Evolutionary conservation across 257 asterid species (phyloP).

Genomic region (Nicotiana attenuata): DNA sequence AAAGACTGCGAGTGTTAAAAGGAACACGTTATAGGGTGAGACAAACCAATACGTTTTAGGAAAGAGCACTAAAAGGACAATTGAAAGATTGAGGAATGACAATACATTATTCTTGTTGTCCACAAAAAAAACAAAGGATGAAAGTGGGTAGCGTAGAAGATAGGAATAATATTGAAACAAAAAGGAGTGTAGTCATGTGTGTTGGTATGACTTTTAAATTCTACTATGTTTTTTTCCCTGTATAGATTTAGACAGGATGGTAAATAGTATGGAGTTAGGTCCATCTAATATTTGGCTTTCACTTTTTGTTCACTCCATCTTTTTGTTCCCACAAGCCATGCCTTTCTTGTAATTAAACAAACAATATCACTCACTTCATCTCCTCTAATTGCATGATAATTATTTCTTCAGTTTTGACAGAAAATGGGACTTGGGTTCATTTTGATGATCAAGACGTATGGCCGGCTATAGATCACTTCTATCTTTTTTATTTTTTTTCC

Average conservation of each 20-base stretch:
- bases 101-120: constrained; percentile 9
- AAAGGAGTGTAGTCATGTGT: background rate
- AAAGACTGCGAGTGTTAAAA: background rate
- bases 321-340: constrained; percentile 7
- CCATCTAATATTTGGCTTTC: constrained; percentile 24
- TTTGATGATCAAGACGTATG: background rate
- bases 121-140: background rate
- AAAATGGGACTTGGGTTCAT: background rate
- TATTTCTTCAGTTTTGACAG: background rate
- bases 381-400: constrained; percentile 6
- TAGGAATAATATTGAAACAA: constrained; percentile 7
- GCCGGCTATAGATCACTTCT: background rate
- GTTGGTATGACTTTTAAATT: constrained; percentile 24
- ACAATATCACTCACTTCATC: constrained; percentile 6
- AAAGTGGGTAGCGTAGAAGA: constrained; percentile 4
- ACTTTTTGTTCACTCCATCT: constrained; percentile 14
- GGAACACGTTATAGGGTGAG: background rate
- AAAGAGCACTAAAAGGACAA: constrained; percentile 8
- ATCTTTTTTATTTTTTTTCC: no score
- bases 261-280: constrained; percentile 22
- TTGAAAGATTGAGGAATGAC: background rate
- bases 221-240: no score
- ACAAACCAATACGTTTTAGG: constrained; percentile 14
- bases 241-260: constrained; percentile 4
- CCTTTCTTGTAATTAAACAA: constrained; percentile 6